Evolutionary conservation across 345 rosid species (phyloP).

Genomic region (Eucalyptus cloeziana): DNA sequence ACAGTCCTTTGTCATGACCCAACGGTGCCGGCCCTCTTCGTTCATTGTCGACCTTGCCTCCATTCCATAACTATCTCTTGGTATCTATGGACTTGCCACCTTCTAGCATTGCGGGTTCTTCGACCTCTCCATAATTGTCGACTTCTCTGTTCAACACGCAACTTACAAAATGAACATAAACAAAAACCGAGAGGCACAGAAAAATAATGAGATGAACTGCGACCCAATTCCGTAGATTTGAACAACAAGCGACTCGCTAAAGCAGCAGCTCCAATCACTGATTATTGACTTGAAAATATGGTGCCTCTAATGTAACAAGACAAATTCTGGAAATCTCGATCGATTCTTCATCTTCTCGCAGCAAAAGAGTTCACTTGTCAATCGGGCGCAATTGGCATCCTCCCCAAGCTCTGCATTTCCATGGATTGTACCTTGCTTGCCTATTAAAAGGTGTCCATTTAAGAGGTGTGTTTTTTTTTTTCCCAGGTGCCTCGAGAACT

Average conservation of each 20-base stretch:
- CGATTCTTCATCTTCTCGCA: background rate
- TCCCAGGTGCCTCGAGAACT: background rate
- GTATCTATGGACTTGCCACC: background rate
- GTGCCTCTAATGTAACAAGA: background rate
- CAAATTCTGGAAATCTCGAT: background rate
- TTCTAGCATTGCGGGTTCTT: background rate
- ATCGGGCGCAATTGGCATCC: background rate
- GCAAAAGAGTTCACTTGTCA: background rate
- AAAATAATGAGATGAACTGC: accelerated
- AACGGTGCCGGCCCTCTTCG: background rate
- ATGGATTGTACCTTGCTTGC: background rate
- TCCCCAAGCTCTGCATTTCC: background rate
- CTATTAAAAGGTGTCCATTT: background rate
- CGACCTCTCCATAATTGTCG: accelerated
- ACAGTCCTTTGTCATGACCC: background rate
- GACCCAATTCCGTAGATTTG: background rate
- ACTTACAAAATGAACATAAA: background rate
- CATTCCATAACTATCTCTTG: background rate
- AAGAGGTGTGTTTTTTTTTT: no score
- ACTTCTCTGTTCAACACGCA: accelerated
- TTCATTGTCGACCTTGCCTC: background rate
- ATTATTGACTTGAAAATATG: accelerated
- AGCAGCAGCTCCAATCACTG: background rate
- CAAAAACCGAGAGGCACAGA: accelerated
- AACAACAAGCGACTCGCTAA: background rate